A percentile compares a stretch with the other conserved stretches of the same genome.
phyloP scores from a whole-genome alignment of 1,284 basidiomycete species.

The Cutaneotrichosporon cutaneum region DNA sequence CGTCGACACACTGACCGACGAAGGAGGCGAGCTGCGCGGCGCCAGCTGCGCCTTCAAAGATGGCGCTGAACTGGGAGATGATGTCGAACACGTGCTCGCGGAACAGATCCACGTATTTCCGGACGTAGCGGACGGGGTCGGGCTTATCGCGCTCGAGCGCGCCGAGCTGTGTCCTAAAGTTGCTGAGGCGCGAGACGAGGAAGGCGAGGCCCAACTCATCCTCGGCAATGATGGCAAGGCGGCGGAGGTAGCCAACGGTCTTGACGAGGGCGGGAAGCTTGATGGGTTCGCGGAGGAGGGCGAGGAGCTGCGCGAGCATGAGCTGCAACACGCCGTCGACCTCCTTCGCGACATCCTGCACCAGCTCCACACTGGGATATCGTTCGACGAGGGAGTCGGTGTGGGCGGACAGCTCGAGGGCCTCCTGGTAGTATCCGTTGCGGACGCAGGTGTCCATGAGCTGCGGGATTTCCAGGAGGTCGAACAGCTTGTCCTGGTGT shows the following conservation, averaged over 20 bases:
- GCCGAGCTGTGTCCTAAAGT: constrained; percentile 56
- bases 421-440: constrained; percentile 86
- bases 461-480: constrained; percentile 82
- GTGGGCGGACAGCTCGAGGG: constrained; percentile 74
- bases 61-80: constrained; percentile 80
- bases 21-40: constrained; percentile 60
- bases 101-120: constrained; percentile 86
- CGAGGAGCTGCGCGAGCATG: constrained; percentile 65
- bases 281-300: constrained; percentile 74
- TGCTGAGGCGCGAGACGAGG: constrained; percentile 62
- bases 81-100: constrained; percentile 89
- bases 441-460: constrained; percentile 88
- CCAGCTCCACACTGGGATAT: constrained; percentile 55
- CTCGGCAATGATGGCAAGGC: constrained; percentile 67
- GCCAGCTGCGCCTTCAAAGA: constrained; percentile 68
- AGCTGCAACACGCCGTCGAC: constrained; percentile 63
- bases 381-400: constrained; percentile 57
- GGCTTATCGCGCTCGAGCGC: constrained; percentile 55
- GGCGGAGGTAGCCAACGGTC: constrained; percentile 76
- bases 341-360: constrained; percentile 65
- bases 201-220: constrained; percentile 67
- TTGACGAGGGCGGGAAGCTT: constrained; percentile 89
- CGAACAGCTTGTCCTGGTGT: constrained; percentile 84
- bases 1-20: constrained; percentile 58
- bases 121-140: constrained; percentile 73